Evolutionary conservation across 129 eudicot species (phyloP), one percentile per base, ranked within the genome.

Genomic region (Artemisia tridentata): DNA sequence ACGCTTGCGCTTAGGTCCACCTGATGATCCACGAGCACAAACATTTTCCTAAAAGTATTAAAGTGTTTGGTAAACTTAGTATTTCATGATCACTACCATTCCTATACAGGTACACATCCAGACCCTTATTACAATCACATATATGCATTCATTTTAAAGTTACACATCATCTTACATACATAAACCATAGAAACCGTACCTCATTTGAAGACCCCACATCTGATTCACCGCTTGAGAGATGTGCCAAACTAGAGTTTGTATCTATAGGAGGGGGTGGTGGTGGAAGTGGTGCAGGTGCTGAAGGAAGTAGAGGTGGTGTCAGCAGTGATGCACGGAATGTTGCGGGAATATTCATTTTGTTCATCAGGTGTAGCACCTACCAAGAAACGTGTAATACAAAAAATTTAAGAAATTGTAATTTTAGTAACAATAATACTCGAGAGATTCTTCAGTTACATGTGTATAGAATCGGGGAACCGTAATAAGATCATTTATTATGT

Each of bases 321-420:
- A 91, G 97, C 53, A 93, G 81, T 60, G 99, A 97, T 74, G 84
- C 83, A 64, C 96, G 96, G 63, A 90, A 95, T 77, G 97, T 96
- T 74, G 99, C 99, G 13, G 97, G 99, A 72, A 95, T 95, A 83
- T 95, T 95, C 99, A 95, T 87, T 80, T 95, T 95, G 81, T 95
- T 95, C 99, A 95, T 95, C 86, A 95, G 81, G 79, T 95, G 99
- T 85, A 95, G 86, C 52, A 90, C 95, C 98, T 92, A 54, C 75
- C 78, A 50, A 17, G 59, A n/a, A 49, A 20, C 10, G 6, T 14
- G 54, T 27, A 56, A 47, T 9, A 72, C 17, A 43, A 58, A 48
- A 62, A 50, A 47, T 48, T 13, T n/a, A 27, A 27, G 34, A 66
- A 15, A 68, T 19, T 25, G 60, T 46, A 59, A 43, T 25, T 16